Base-by-base conservation (phyloP, 805 yeast genomes). In the Yarrowia phangngaensis region DNA sequence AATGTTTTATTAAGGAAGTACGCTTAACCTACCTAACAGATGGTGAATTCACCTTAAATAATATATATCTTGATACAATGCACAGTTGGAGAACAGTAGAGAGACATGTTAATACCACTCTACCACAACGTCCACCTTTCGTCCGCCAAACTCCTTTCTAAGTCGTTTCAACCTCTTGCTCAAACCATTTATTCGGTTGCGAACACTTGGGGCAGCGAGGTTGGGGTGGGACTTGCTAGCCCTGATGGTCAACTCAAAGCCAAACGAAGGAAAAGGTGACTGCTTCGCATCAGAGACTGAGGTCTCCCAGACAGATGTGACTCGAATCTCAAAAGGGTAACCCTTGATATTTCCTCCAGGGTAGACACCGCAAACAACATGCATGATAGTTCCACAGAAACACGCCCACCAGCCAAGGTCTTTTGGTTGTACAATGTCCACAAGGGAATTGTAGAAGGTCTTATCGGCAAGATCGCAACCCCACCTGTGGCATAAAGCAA, bases 281-380 rank as follows among this genome's bases (percentile, higher is more conserved):
- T 22, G 16, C 14, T 27, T 38, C 19, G 45, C 17, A 22, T 38
- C 45, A 4, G 26, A 17, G 3, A 30, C 43, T 3, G 43, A 20
- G 16, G 45, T 24, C 12, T 38, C 32, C 45, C 45, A 38, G 3
- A 48, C 57, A 14, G 54, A 55, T 5, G 28, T 24, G 5, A 55
- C 56, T 11, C 16, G 13, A 11, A 64, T 47, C 14, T 51, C 52
- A 11, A 65, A 34, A 8, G 55, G 33, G 13, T 51, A 45, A n/a
- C 78, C 82, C 56, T 84, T 71, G 20, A 82, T 80, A 58, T 79
- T 79, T 15, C 89, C 90, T 51, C 88, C 88, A 5, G 90, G 90
- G 61, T 80, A 84, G 48, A 83, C 82, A 61, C 87, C 87, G 62
- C 89, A 83, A 34, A 82, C 76, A 35, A 82, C 82, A 61, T 78